Conservation (phyloP, 805 yeast species). For the Kodamaea jinghongensis region DNA sequence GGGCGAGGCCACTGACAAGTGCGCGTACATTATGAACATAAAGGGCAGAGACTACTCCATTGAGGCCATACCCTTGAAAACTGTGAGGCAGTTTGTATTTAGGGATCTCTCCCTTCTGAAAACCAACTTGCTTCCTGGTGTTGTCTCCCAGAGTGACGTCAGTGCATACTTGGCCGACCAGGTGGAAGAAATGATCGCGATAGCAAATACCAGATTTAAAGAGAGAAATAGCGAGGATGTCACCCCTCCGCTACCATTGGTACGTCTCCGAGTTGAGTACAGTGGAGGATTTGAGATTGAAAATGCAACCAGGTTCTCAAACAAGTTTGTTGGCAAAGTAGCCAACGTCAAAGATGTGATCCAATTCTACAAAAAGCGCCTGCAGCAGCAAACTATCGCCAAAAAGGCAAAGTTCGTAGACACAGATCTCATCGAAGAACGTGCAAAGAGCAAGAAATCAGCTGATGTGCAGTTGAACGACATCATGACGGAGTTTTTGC, state of each 20-base stretch:
- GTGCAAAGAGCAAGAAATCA: conserved; percentile 15
- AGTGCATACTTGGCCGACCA: conserved; percentile 55
- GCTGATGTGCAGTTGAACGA: conserved; percentile 52
- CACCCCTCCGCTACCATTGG: conserved; percentile 72
- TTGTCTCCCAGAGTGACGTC: conserved; percentile 59
- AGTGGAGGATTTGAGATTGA: conserved; percentile 90
- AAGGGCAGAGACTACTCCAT: conserved; percentile 54
- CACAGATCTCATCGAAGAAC: conserved; percentile 12
- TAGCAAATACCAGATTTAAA: conserved; percentile 26
- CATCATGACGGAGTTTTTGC: conserved; percentile 60
- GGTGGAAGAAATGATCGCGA: conserved; percentile 63
- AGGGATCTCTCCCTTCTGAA: conserved; percentile 52
- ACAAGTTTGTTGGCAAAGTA: conserved; percentile 83
- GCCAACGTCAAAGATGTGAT: conserved; percentile 91
- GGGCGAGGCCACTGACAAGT: conserved; percentile 76
- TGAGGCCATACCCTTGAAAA: conserved; percentile 60
- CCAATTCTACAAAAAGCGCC: conserved; percentile 55
- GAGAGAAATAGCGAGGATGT: conserved; percentile 26
- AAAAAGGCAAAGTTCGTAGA: conserved; percentile 16
- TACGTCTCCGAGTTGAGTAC: conserved; percentile 83
- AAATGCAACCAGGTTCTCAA: conserved; percentile 84
- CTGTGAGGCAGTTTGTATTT: conserved; percentile 83
- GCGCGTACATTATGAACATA: conserved; percentile 68
- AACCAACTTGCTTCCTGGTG: conserved; percentile 56
- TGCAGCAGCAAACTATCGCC: conserved; percentile 7